Conservation (phyloP, 2,329 filamentous ascomycete species). For the Hypoxylon sp. region DNA sequence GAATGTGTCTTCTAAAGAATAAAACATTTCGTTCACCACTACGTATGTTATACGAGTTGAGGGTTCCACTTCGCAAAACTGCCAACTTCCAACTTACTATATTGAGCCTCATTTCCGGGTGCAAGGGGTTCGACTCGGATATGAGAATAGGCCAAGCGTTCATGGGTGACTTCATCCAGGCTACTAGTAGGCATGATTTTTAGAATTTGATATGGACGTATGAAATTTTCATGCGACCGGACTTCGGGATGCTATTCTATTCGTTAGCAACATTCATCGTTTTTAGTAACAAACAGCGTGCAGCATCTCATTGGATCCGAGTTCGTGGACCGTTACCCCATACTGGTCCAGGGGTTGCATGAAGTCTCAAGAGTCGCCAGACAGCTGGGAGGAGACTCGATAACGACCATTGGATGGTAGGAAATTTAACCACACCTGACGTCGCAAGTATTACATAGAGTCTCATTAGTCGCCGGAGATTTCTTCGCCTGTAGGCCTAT, state of each 20-base stretch:
- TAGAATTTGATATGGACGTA: slow-evolving; percentile 4
- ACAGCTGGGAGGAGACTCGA: slow-evolving; percentile 10
- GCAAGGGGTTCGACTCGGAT: slow-evolving; percentile 35
- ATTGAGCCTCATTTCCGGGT: slow-evolving; percentile 45
- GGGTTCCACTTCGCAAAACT: slow-evolving; percentile 25
- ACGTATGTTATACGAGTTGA: slow-evolving; percentile 28
- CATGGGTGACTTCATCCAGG: slow-evolving; percentile 2
- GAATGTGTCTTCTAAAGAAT: slow-evolving; percentile 7
- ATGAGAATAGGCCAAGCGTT: slow-evolving; percentile 36
- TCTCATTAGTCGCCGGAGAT: slow-evolving; percentile 40
- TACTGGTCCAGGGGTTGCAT: slow-evolving; percentile 26
- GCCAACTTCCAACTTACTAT: slow-evolving; percentile 28
- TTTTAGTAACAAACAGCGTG: slow-evolving; percentile 13
- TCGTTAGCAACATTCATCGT: slow-evolving; percentile 4
- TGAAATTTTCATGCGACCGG: slow-evolving; percentile 21
- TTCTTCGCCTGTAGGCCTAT: slow-evolving; percentile 18
- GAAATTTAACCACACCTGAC: slow-evolving; percentile 26
- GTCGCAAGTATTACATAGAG: slow-evolving; percentile 32
- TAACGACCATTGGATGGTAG: slow-evolving; percentile 19
- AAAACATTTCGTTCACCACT: slow-evolving; percentile 32
- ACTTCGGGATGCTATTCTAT: slow-evolving; percentile 14
- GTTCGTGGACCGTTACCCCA: slow-evolving; percentile 25
- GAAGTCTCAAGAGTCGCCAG: slow-evolving; percentile 34
- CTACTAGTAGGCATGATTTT: slow-evolving; percentile 16
- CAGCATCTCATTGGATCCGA: slow-evolving; percentile 31